Conservation (phyloP, 2,329 filamentous ascomycete genomes). For the Aciculosporium take region DNA sequence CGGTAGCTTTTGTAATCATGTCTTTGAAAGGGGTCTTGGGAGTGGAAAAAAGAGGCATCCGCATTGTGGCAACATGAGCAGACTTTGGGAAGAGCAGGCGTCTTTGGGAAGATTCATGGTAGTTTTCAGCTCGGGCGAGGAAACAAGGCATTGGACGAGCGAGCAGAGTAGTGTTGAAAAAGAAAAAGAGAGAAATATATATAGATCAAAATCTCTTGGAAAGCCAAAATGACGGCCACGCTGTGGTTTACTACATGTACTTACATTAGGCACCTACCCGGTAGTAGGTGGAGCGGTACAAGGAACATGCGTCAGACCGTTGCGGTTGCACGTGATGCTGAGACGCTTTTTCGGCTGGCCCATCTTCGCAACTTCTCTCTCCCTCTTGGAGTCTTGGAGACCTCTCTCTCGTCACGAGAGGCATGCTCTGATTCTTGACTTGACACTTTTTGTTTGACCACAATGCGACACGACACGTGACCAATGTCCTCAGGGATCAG, state of each 20-base stretch:
- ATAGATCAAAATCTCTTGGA: too few relatives aligned
- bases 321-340: conserved; percentile 7
- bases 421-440: not conserved
- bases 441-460: conserved; percentile 5
- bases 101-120: not conserved
- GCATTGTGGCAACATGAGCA: not conserved
- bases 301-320: not conserved
- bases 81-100: not conserved
- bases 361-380: not conserved
- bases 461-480: conserved; percentile 25
- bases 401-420: too few relatives aligned
- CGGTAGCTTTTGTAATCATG: not conserved
- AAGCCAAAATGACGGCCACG: not conserved
- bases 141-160: not conserved
- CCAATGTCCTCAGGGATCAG: conserved; percentile 33
- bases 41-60: too few relatives aligned
- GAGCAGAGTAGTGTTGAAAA: not conserved
- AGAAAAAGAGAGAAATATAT: too few relatives aligned
- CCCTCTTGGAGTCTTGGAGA: too few relatives aligned
- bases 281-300: too few relatives aligned
- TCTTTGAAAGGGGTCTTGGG: not conserved
- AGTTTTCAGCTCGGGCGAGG: not conserved
- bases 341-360: not conserved
- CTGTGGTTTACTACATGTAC: not conserved
- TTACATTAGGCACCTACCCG: too few relatives aligned